Evolutionary conservation across 2,329 filamentous ascomycete genomes (phyloP).

Genomic region (Ophiostoma sp.): DNA sequence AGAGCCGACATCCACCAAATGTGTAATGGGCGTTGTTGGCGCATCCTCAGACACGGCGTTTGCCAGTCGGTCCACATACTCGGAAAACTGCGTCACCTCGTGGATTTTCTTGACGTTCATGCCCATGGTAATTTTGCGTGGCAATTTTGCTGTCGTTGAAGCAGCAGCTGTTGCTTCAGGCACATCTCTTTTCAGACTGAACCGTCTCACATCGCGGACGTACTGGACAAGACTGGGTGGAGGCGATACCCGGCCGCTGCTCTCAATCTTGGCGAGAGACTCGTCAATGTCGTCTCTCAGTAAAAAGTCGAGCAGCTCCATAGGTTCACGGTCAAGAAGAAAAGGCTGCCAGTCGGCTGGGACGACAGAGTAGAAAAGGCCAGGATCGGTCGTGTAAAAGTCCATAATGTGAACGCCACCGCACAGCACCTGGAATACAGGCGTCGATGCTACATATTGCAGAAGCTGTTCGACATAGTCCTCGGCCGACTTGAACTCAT

Average conservation of each 20-base stretch:
- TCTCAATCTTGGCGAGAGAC: slow-evolving; percentile 30
- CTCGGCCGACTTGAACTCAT: slow-evolving; percentile 69
- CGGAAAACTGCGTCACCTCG: slow-evolving; percentile 88
- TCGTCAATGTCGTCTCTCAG: slow-evolving; percentile 70
- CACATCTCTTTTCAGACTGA: slow-evolving; percentile 67
- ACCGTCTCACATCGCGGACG: slow-evolving; percentile 66
- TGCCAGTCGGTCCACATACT: slow-evolving; percentile 68
- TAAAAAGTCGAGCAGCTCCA: slow-evolving; percentile 76
- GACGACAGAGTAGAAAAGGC: slow-evolving; percentile 75
- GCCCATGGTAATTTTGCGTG: slow-evolving; percentile 74
- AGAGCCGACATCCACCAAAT: slow-evolving; percentile 93
- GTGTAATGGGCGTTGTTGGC: slow-evolving; percentile 65
- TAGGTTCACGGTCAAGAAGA: slow-evolving; percentile 68
- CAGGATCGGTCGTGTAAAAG: slow-evolving; percentile 84
- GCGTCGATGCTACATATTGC: slow-evolving; percentile 70
- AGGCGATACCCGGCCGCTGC: slow-evolving; percentile 33
- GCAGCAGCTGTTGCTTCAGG: slow-evolving; percentile 32
- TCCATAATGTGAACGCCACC: slow-evolving; percentile 97
- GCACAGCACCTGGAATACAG: slow-evolving; percentile 82
- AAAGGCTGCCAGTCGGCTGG: slow-evolving; percentile 80
- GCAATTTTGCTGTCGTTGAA: slow-evolving; percentile 53
- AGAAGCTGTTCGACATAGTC: slow-evolving; percentile 79
- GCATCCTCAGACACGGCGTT: slow-evolving; percentile 56
- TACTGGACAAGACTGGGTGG: slow-evolving; percentile 68
- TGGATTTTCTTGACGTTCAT: slow-evolving; percentile 98